Conservation (phyloP, 371 early-diverging fungal genomes). For the Cokeromyces recurvatus region DNA sequence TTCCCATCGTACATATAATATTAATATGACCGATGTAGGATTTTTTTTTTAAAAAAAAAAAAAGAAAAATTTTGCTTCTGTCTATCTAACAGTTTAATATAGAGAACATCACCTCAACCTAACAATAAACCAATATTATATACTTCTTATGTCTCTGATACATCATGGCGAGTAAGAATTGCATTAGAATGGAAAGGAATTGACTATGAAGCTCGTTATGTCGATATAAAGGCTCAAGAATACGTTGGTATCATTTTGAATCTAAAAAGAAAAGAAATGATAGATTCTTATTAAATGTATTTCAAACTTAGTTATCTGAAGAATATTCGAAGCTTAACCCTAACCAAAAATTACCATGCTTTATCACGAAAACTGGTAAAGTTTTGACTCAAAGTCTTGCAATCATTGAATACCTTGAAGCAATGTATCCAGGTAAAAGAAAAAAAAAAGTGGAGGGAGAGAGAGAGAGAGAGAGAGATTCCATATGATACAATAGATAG, state of each 20-base stretch:
- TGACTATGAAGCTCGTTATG: conserved; percentile 5
- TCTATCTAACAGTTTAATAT: no score
- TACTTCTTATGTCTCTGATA: conserved; percentile 73
- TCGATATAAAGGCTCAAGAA: conserved; percentile 6
- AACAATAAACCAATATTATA: conserved; percentile 57
- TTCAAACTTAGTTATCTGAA: conserved; percentile 39
- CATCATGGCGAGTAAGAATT: conserved; percentile 77
- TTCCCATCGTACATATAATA: no score
- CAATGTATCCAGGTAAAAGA: conserved; percentile 47
- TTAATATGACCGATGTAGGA: no score
- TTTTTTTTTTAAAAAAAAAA: no score
- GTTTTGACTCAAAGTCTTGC: conserved; percentile 68
- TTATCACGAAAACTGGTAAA: conserved; percentile 53
- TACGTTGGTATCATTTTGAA: conserved; percentile 6
- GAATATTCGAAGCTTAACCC: conserved; percentile 67
- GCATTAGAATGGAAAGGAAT: conserved; percentile 69
- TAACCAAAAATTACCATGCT: conserved; percentile 62
- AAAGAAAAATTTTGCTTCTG: no score
- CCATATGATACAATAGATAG: no score
- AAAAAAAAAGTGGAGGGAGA: no score
- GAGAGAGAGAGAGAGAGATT: no score
- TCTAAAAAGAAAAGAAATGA: no score
- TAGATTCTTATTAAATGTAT: no score
- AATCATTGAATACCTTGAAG: conserved; percentile 88
- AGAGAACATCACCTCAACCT: no score